Base-by-base conservation (phyloP, 2,329 filamentous ascomycete genomes). In the Ceratocystis diversiconidia region DNA sequence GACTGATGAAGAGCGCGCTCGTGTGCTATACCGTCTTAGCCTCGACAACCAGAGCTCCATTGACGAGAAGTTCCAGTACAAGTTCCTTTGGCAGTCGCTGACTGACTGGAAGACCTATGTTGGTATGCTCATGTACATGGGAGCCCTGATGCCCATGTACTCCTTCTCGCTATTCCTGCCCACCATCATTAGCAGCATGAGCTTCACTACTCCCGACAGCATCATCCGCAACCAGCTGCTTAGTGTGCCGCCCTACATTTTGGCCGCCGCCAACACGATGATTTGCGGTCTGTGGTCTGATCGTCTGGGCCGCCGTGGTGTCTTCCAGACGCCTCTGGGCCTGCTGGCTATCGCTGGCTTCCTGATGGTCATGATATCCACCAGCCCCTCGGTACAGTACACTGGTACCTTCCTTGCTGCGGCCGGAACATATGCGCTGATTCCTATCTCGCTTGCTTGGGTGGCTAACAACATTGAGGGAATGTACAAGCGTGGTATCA, bases 371-470 rank as follows among this genome's bases (percentile, higher is more conserved):
- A 91, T 96, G 86, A 80, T 96, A 2, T 78, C 95, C 1, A 84
- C 82, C 1, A 83, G 83, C 3, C 79, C 90, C 0, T 80, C 79
- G 0, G 84, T 92, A 0, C 86, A 91, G 71, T 96, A 96, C 73
- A 88, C 86, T 0, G 92, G 88, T 0, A 88, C 85, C 0, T 96
- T 95, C 74, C 78, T 96, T 0, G 91, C 87, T 0, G 91, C 92
- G 0, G 78, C 92, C 66, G 91, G 92, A 0, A 95, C 96, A 70
- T 96, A 96, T 71, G 91, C 92, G 0, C 87, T 85, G 71, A 89
- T 96, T 66, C 77, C 90, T 7, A 94, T 95, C 72, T 95, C 90
- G 0, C 90, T 96, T 69, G 85, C 86, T 1, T 96, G 92, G 92
- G 79, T 87, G 19, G 85, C 86, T 61, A 96, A 96, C 76, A 96